A percentile compares a stretch with the other conserved stretches of the same genome.
Conservation (phyloP, 768 basidiomycete species). For the Heimioporus sp. region DNA sequence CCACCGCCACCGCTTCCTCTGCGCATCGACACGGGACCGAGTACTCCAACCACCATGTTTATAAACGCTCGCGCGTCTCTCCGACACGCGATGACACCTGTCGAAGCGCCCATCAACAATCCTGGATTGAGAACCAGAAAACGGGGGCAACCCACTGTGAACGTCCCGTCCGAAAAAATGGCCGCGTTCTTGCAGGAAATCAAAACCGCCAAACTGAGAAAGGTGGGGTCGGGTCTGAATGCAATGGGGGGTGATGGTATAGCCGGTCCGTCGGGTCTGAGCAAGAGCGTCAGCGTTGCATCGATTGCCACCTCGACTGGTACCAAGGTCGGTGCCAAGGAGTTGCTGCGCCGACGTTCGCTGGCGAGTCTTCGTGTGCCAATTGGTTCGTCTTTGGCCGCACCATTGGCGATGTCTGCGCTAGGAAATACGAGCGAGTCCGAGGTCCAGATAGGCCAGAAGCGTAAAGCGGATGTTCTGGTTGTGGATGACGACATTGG, state of each 20-base stretch:
- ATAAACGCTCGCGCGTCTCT: slow-evolving; percentile 63
- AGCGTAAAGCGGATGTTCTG: slow-evolving; percentile 32
- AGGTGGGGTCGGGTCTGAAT: slow-evolving; percentile 38
- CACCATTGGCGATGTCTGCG: slow-evolving; percentile 11
- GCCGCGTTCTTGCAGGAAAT: slow-evolving; percentile 78
- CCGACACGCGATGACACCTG: slow-evolving; percentile 49
- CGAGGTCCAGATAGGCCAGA: slow-evolving; percentile 19
- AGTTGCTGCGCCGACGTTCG: slow-evolving; percentile 25
- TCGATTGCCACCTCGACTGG: background rate
- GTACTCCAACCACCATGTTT: slow-evolving; percentile 41
- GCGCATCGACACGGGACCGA: slow-evolving; percentile 30
- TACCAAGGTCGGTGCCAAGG: slow-evolving; percentile 14
- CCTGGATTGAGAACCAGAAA: slow-evolving; percentile 38
- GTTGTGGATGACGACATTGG: slow-evolving; percentile 24
- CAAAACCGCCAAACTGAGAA: slow-evolving; percentile 69
- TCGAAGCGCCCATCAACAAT: slow-evolving; percentile 67
- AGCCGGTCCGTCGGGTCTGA: slow-evolving; percentile 28
- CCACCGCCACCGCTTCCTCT: slow-evolving; percentile 37
- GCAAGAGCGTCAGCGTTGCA: slow-evolving; percentile 26
- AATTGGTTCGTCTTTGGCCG: slow-evolving; percentile 22
- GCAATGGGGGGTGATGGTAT: slow-evolving; percentile 18
- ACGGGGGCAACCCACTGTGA: slow-evolving; percentile 63
- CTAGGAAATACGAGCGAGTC: slow-evolving; percentile 8
- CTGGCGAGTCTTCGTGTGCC: slow-evolving; percentile 26
- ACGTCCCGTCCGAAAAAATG: slow-evolving; percentile 80